A percentile compares a stretch with the other conserved stretches of the same genome.
Evolutionary conservation across 441 rosid genomes (phyloP).

Genomic region (Capsella rubella): DNA sequence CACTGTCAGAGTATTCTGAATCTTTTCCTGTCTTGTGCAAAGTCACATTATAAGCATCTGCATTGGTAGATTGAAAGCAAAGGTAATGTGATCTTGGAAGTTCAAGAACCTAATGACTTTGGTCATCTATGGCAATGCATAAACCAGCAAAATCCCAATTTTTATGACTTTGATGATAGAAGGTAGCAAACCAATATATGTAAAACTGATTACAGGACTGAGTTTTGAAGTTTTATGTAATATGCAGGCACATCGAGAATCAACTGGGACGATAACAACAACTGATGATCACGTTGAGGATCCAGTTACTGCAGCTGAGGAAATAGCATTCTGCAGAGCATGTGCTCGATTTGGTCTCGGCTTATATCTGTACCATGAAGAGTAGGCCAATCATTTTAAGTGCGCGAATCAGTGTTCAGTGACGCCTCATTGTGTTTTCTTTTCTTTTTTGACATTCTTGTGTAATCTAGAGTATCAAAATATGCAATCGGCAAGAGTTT

Average conservation of each 20-base stretch:
- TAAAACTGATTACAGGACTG: background rate
- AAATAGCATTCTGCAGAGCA: conserved; percentile 92
- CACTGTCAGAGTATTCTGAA: background rate
- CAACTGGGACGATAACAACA: conserved; percentile 79
- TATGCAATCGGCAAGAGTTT: conserved; percentile 10
- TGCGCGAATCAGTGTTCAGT: background rate
- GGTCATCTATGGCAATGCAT: conserved; percentile 15
- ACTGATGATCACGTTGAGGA: conserved; percentile 55
- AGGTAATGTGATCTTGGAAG: background rate
- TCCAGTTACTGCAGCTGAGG: conserved; percentile 93
- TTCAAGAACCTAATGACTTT: background rate
- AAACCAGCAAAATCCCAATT: background rate
- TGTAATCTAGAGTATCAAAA: background rate
- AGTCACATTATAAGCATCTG: background rate
- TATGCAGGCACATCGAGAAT: conserved; percentile 93
- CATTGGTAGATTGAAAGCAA: background rate
- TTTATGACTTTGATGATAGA: background rate
- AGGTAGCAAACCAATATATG: background rate
- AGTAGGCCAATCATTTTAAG: conserved; percentile 44
- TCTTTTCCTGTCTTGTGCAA: background rate
- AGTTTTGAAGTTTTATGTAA: conserved; percentile 12
- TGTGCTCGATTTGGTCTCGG: conserved; percentile 98
- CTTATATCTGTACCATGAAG: conserved; percentile 86
- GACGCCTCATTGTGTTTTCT: background rate
- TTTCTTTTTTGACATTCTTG: background rate